Evolutionary conservation across 2,329 filamentous ascomycete species (phyloP).

Genomic region (Aureobasidium namibiae): DNA sequence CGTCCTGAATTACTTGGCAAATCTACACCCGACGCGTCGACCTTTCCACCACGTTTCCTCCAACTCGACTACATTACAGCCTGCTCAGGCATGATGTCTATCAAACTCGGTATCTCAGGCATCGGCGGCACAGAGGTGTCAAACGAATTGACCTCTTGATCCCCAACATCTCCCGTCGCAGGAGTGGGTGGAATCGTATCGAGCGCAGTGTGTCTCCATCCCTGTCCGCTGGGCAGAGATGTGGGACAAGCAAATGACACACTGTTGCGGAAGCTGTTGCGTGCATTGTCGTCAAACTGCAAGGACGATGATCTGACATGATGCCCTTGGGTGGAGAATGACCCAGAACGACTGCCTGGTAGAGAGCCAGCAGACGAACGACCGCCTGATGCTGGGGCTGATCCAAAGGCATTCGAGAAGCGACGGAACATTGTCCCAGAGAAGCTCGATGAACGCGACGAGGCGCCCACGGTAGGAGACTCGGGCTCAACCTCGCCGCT

Average conservation of each 20-base stretch:
- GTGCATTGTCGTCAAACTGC: conserved; percentile 22
- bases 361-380: conserved; percentile 18
- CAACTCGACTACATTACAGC: background rate
- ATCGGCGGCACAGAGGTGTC: conserved; percentile 22
- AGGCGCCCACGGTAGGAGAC: conserved; percentile 14
- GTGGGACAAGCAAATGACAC: conserved; percentile 32
- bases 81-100: background rate
- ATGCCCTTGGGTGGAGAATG: background rate
- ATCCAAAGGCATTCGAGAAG: conserved; percentile 26
- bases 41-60: too few species aligned
- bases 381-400: conserved; percentile 11
- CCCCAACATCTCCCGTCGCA: conserved; percentile 17
- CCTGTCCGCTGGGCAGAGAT: conserved; percentile 24
- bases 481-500: background rate
- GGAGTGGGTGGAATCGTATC: conserved; percentile 35
- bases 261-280: conserved; percentile 29
- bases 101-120: conserved; percentile 12
- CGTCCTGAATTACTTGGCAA: too few species aligned
- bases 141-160: conserved; percentile 31
- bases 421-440: conserved; percentile 24
- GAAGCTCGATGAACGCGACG: conserved; percentile 22
- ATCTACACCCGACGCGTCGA: too few species aligned
- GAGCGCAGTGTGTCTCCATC: conserved; percentile 22
- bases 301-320: background rate
- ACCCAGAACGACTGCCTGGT: background rate